Conservation (phyloP, 2,329 filamentous ascomycete genomes). For the Penicillium sp. region DNA sequence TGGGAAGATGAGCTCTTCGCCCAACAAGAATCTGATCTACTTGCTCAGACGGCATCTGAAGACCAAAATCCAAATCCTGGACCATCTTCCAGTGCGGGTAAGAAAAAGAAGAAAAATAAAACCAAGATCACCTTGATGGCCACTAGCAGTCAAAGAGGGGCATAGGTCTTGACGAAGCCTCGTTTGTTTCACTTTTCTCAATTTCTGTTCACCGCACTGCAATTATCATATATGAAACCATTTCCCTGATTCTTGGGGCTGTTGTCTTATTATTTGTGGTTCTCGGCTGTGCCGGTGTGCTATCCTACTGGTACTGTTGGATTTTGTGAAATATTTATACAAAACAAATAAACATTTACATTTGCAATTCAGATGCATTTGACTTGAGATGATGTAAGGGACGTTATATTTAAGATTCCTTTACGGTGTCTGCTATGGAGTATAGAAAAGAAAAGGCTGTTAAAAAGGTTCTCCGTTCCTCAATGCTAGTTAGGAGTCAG, state of each 20-base stretch:
- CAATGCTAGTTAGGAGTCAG: no score
- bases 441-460: no score
- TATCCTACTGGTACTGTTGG: background rate
- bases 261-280: background rate
- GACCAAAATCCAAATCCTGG: conserved; percentile 12
- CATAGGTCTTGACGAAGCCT: conserved; percentile 34
- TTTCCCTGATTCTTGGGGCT: background rate
- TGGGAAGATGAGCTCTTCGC: conserved; percentile 74
- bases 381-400: background rate
- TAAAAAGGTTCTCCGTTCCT: no score
- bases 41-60: conserved; percentile 48
- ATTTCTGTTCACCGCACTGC: background rate
- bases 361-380: background rate
- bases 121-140: conserved; percentile 70
- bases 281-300: background rate
- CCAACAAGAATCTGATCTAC: conserved; percentile 54
- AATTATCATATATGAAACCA: background rate
- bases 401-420: background rate
- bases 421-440: no score
- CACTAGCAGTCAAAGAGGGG: conserved; percentile 59
- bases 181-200: background rate
- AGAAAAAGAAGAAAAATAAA: conserved; percentile 64
- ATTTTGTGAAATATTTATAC: background rate
- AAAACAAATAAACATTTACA: background rate
- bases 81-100: conserved; percentile 36